These are phyloP conservation scores for Anthoceros angustus DNA, from an alignment of 225 moss, liverwort and hornwort genomes.

Conservation along the genomic window DNA sequence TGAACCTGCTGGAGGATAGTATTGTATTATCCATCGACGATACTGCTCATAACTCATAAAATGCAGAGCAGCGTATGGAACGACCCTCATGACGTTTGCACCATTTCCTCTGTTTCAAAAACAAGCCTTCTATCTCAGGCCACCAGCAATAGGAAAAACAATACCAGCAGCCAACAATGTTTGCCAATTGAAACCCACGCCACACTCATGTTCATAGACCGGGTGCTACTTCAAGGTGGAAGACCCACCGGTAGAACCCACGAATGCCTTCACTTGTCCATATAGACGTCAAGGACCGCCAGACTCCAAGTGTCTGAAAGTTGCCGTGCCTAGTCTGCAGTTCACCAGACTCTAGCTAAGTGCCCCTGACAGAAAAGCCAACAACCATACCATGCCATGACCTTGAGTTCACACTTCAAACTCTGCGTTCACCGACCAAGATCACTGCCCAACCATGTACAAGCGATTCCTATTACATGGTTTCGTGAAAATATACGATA, in stretches of 20 bases:
- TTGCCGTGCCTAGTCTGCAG: conserved; percentile 64
- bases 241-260: conserved; percentile 64
- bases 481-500: background rate
- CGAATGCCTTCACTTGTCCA: conserved; percentile 57
- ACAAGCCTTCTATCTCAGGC: conserved; percentile 9
- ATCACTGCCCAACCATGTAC: background rate
- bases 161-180: too few species aligned
- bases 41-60: conserved; percentile 96
- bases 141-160: background rate
- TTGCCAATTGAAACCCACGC: background rate
- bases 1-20: conserved; percentile 44
- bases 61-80: conserved; percentile 85
- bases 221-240: background rate
- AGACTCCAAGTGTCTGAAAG: conserved; percentile 55
- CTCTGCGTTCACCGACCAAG: too few species aligned
- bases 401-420: too few species aligned
- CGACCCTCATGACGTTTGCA: conserved; percentile 76
- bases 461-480: background rate
- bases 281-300: conserved; percentile 47
- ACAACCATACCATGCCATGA: too few species aligned
- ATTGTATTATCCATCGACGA: conserved; percentile 74
- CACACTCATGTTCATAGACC: background rate
- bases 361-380: too few species aligned
- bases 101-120: conserved; percentile 69
- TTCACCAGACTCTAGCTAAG: background rate